Evolutionary conservation across 148 eudicot genomes (phyloP).

Genomic region (Vaccinium corymbosum): DNA sequence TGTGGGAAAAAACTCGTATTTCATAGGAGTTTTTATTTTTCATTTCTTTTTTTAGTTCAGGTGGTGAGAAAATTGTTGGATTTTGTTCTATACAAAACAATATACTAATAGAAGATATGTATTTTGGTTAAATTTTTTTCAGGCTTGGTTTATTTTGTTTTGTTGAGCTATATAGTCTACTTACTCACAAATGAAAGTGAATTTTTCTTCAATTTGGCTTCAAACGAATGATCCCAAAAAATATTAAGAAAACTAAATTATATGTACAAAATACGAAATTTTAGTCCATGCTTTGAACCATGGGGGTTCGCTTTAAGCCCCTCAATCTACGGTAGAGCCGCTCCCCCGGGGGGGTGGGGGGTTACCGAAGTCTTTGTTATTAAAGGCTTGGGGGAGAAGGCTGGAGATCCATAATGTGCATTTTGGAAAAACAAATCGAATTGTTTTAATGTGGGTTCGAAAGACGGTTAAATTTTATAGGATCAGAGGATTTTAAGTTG

Average conservation of each 20-base stretch:
- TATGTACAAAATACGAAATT: not conserved
- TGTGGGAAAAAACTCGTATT: not conserved
- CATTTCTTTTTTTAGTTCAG: too few relatives aligned
- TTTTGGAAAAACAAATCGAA: not conserved
- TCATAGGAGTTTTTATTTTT: not conserved
- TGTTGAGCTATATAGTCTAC: too few relatives aligned
- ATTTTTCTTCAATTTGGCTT: too few relatives aligned
- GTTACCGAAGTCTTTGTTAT: not conserved
- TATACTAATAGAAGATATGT: too few relatives aligned
- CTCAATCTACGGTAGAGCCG: not conserved
- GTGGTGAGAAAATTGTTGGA: too few relatives aligned
- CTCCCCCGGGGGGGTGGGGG: not conserved
- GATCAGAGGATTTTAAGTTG: not conserved
- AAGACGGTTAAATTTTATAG: not conserved
- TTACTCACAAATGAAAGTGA: too few relatives aligned
- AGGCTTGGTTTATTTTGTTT: too few relatives aligned
- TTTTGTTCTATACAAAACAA: too few relatives aligned
- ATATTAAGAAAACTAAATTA: too few relatives aligned
- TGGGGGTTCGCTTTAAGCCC: not conserved
- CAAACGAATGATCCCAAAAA: too few relatives aligned
- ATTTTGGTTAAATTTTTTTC: too few relatives aligned
- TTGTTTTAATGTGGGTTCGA: not conserved
- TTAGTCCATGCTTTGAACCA: not conserved
- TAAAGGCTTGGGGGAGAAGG: not conserved
- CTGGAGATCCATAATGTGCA: not conserved